Conservation (phyloP, 2,329 filamentous ascomycete genomes). For the Trichoderma arundinaceum region DNA sequence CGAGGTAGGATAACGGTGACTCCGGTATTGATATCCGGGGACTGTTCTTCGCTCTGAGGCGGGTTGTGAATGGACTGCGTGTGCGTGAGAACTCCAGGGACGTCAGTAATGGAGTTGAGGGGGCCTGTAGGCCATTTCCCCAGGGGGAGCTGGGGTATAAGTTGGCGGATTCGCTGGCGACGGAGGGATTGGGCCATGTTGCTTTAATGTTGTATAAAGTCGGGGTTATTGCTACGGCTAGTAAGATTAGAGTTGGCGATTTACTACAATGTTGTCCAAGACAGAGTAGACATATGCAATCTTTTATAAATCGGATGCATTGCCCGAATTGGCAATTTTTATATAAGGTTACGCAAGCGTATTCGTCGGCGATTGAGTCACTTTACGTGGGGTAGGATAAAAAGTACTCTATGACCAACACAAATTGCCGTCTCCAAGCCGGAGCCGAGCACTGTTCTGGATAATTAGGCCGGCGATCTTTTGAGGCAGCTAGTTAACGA, state of each 20-base stretch:
- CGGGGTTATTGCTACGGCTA: too few species aligned
- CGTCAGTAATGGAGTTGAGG: constrained; percentile 59
- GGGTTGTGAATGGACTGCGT: constrained; percentile 48
- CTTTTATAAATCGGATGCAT: neutral
- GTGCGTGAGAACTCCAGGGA: constrained; percentile 54
- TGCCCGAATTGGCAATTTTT: neutral
- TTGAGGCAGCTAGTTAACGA: neutral
- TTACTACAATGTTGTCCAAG: too few species aligned
- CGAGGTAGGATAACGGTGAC: constrained; percentile 57
- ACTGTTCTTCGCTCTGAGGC: constrained; percentile 52
- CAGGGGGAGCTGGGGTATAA: constrained; percentile 52
- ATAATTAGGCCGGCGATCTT: neutral
- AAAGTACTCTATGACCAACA: neutral
- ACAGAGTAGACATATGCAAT: neutral
- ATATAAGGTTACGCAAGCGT: neutral
- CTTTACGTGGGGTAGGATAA: neutral
- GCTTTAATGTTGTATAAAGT: neutral
- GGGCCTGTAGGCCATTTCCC: constrained; percentile 52
- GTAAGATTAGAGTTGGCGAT: too few species aligned
- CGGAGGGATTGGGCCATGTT: neutral
- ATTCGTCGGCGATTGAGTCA: constrained; percentile 5
- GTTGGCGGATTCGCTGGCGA: constrained; percentile 48
- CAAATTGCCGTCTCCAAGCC: neutral
- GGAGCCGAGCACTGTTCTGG: neutral
- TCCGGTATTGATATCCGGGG: constrained; percentile 54